phyloP scores from a whole-genome alignment of 179 eudicot genomes.

The Actinidia polygama region DNA sequence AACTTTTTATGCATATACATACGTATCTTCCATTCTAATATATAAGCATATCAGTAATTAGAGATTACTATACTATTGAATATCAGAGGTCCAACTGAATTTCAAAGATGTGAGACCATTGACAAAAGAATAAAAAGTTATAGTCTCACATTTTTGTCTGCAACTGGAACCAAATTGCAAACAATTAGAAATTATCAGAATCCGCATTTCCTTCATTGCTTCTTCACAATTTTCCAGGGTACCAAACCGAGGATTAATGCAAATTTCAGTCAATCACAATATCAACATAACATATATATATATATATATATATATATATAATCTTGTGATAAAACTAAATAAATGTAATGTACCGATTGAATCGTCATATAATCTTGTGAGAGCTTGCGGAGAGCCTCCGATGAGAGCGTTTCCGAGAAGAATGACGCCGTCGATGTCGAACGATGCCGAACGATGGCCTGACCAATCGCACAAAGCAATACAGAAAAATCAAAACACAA shows the following conservation, averaged over 20 bases:
- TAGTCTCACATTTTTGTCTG: neutral
- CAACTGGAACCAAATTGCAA: neutral
- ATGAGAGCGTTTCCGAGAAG: constrained; percentile 63
- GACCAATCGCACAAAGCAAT: neutral
- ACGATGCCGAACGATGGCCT: constrained; percentile 68
- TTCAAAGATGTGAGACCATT: neutral
- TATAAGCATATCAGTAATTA: neutral
- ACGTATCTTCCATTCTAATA: neutral
- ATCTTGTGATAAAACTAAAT: too few species aligned
- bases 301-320: too few species aligned
- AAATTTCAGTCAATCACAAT: neutral
- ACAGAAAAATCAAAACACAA: neutral
- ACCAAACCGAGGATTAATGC: neutral
- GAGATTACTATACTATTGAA: neutral
- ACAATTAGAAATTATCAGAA: neutral
- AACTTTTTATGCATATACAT: neutral
- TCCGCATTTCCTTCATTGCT: neutral
- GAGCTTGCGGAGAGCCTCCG: constrained; percentile 63
- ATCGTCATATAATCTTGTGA: constrained; percentile 40
- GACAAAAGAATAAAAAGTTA: neutral
- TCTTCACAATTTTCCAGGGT: neutral
- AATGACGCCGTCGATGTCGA: constrained; percentile 77
- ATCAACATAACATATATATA: too few species aligned
- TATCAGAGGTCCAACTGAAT: neutral
- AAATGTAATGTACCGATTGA: constrained; percentile 30